A percentile compares a stretch with the other conserved stretches of the same genome.
Conservation (phyloP, 2,329 filamentous ascomycete species). For the Neonectria coccinea region DNA sequence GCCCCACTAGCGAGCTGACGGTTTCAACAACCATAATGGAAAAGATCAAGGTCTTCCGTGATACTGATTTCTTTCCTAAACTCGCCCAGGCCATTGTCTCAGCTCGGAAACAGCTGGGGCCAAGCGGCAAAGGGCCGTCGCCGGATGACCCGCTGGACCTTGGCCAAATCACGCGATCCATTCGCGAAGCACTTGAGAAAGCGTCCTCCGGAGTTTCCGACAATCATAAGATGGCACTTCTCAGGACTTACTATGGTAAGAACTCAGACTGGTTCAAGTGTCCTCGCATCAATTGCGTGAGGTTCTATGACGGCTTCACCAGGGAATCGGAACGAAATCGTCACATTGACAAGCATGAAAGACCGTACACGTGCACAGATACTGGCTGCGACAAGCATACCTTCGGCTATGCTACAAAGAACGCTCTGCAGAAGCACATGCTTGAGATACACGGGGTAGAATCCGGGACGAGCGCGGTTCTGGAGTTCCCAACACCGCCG, state of each 20-base stretch:
- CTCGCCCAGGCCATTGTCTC: not conserved
- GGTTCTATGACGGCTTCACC: not conserved
- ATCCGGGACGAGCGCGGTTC: not conserved
- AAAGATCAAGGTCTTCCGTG: not conserved
- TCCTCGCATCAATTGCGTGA: slow-evolving; percentile 12
- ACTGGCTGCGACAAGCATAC: not conserved
- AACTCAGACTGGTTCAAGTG: slow-evolving; percentile 21
- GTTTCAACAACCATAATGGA: not conserved
- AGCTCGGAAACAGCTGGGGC: not conserved
- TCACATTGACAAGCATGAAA: not conserved
- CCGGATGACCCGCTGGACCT: not conserved
- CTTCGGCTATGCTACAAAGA: not conserved
- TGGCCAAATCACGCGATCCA: not conserved
- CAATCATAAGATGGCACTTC: not conserved
- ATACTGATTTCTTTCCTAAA: not conserved
- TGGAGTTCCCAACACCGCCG: not conserved
- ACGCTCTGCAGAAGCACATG: not conserved
- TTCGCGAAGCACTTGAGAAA: not conserved
- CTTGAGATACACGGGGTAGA: not conserved
- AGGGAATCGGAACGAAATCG: not conserved
- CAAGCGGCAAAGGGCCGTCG: not conserved
- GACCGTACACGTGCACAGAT: not conserved
- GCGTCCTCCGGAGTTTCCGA: not conserved
- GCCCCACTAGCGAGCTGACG: not conserved
- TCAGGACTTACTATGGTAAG: slow-evolving; percentile 7